Evolutionary conservation across 1,284 basidiomycete genomes (phyloP), one percentile per base, ranked within the genome.

Genomic region (Anthracocystis panici-leucophaei): DNA sequence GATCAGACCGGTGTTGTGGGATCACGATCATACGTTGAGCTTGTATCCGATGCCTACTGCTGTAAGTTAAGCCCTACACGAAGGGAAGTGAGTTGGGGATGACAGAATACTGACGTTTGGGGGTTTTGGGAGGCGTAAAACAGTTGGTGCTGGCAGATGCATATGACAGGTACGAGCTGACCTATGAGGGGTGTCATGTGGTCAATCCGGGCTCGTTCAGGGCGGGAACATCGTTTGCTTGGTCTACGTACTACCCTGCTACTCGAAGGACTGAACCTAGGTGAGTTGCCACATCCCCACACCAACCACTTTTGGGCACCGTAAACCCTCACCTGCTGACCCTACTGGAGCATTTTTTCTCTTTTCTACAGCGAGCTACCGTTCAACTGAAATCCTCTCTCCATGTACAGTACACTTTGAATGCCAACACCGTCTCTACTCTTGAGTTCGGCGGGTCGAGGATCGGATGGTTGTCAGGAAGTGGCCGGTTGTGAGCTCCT

Each of bases 151-250:
- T 99, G 12, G 97, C 97, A 1, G 97, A 99, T 87, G 94, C 92
- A 85, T 98, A 97, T 85, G 95, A 98, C 82, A 90, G 93, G 40
- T 99, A 93, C 85, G 94, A 97, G 81, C 88, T 98, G 76, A 99
- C 95, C 1, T 99, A 99, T 84, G 95, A 96, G 57, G 94, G 94
- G 7, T 99, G 97, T 82, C 96, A 98, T 86, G 97, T 99, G 31
- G 95, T 99, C 88, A 99, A 99, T 85, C 97, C 97, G 0, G 96
- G 97, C 14, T 81, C 82, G 1, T 85, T 85, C 64, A 54, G 77
- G 21, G 54, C 54, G 10, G 82, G 85, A 16, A 65, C 66, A 29
- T 48, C 65, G 20, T 86, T 82, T 25, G 71, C 77, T 0, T 86
- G 85, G 85, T 77, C 80, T 14, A 85, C 85, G 2, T 86, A 85